phyloP scores from a whole-genome alignment of 2,329 filamentous ascomycete genomes.

The Ophiosphaerella korrae region DNA sequence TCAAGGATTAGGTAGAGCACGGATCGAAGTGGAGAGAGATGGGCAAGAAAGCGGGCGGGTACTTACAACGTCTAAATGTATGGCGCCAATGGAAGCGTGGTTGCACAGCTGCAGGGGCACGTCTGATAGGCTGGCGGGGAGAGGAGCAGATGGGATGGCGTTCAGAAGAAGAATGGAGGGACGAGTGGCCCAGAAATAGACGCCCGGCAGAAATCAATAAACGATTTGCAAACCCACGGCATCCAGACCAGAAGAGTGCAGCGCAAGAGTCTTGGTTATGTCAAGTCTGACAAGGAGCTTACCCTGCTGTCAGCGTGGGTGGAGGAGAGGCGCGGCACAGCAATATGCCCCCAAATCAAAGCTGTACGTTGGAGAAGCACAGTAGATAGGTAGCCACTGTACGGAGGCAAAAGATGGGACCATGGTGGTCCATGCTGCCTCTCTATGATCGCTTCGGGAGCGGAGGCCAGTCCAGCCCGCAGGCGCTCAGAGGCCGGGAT shows the following conservation, averaged over 20 bases:
- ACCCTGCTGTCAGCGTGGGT: constrained; percentile 27
- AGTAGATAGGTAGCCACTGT: no score
- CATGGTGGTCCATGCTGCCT: constrained; percentile 11
- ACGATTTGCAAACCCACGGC: constrained; percentile 36
- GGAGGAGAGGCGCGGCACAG: constrained; percentile 4
- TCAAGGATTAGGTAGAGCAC: constrained; percentile 38
- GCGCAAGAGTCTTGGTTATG: constrained; percentile 30
- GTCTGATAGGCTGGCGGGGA: constrained; percentile 42
- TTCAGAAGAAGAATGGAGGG: constrained; percentile 27
- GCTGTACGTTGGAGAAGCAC: constrained; percentile 15
- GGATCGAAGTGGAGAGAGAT: constrained; percentile 39
- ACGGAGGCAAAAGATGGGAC: constrained; percentile 11
- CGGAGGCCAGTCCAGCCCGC: constrained; percentile 21
- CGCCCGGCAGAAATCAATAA: constrained; percentile 46
- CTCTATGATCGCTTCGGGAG: constrained; percentile 24
- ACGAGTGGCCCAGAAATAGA: constrained; percentile 47
- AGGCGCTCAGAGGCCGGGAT: constrained; percentile 24
- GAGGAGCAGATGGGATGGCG: constrained; percentile 40
- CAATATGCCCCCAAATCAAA: constrained; percentile 18
- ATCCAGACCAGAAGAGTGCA: constrained; percentile 39
- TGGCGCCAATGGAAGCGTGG: constrained; percentile 40
- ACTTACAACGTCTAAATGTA: constrained; percentile 48
- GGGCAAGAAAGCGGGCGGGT: constrained; percentile 45
- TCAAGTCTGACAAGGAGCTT: constrained; percentile 32
- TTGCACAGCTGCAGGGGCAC: constrained; percentile 36